These are phyloP conservation scores for Colletotrichum orbiculare DNA, from an alignment of 2,329 filamentous ascomycete species.

Conservation along the genomic window DNA sequence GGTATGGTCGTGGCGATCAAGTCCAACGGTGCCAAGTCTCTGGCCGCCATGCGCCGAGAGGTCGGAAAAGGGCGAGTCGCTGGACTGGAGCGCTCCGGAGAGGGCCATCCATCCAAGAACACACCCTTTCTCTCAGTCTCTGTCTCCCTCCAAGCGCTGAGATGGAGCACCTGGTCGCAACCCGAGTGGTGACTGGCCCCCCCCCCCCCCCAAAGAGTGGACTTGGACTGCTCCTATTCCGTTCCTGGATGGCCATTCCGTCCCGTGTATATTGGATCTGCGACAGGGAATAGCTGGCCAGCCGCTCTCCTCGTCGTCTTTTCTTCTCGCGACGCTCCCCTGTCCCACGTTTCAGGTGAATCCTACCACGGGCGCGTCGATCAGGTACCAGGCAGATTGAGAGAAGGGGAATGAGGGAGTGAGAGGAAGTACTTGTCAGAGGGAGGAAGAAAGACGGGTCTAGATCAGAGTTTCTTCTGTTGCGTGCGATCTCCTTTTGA, in stretches of 20 bases:
- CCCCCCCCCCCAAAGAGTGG: neutral
- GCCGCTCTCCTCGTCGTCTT: neutral
- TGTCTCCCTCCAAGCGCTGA: slow-evolving; percentile 16
- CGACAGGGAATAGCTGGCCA: slow-evolving; percentile 17
- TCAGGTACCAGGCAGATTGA: slow-evolving; percentile 24
- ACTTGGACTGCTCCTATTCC: slow-evolving; percentile 1
- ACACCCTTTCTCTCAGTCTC: neutral
- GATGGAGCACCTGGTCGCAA: neutral
- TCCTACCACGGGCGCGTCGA: slow-evolving; percentile 29
- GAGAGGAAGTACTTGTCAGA: no score
- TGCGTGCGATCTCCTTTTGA: slow-evolving; percentile 6
- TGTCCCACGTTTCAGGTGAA: slow-evolving; percentile 33
- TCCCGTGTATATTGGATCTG: slow-evolving; percentile 32
- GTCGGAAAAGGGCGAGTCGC: neutral
- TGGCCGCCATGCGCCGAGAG: slow-evolving; percentile 15
- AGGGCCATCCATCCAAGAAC: neutral
- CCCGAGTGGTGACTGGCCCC: neutral
- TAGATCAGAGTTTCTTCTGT: neutral
- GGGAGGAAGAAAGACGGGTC: no score
- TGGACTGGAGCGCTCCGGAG: no score
- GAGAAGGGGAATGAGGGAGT: no score
- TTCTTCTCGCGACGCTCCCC: neutral
- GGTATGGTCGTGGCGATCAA: no score
- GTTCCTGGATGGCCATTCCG: slow-evolving; percentile 10
- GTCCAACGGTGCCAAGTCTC: neutral